Evolutionary conservation across 208 protist genomes (phyloP).

Genomic region (Phytomonas francai): DNA sequence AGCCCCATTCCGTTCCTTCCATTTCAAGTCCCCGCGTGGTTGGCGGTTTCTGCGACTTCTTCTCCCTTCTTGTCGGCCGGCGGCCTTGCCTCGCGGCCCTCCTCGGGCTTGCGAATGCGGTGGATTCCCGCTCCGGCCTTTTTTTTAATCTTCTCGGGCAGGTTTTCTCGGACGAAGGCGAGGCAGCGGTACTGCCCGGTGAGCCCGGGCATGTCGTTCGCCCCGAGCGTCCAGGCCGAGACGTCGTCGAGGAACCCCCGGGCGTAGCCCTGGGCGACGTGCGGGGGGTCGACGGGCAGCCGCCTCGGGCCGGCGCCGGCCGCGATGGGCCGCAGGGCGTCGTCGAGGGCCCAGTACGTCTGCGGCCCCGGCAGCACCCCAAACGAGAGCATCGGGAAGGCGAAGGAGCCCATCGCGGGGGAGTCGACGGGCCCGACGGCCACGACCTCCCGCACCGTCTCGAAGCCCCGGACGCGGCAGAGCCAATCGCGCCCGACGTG

Average conservation of each 20-base stretch:
- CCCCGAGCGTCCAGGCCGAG: slow-evolving; percentile 38
- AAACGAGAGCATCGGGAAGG: slow-evolving; percentile 62
- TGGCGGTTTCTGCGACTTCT: too few species aligned
- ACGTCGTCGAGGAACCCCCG: slow-evolving; percentile 52
- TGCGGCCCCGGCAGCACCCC: slow-evolving; percentile 56
- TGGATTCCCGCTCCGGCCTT: too few species aligned
- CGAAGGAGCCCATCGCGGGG: slow-evolving; percentile 62
- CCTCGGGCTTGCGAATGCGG: too few species aligned
- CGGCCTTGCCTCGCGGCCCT: too few species aligned
- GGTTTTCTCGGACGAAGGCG: slow-evolving; percentile 38
- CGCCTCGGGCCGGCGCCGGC: background rate
- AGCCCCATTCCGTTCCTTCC: too few species aligned
- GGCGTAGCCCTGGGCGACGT: slow-evolving; percentile 54
- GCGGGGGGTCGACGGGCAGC: slow-evolving; percentile 37
- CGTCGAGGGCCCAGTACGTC: slow-evolving; percentile 75
- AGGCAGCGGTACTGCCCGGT: slow-evolving; percentile 39
- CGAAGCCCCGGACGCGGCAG: slow-evolving; percentile 56
- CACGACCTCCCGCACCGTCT: slow-evolving; percentile 63
- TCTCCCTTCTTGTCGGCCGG: too few species aligned
- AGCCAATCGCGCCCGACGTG: slow-evolving; percentile 68
- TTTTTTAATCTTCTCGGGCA: too few species aligned
- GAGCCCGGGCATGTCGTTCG: slow-evolving; percentile 50
- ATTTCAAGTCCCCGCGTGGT: too few species aligned
- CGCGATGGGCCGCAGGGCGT: slow-evolving; percentile 25
- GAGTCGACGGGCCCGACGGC: slow-evolving; percentile 54